phyloP scores from a whole-genome alignment of 2,329 filamentous ascomycete species.

The Colletotrichum sp. region DNA sequence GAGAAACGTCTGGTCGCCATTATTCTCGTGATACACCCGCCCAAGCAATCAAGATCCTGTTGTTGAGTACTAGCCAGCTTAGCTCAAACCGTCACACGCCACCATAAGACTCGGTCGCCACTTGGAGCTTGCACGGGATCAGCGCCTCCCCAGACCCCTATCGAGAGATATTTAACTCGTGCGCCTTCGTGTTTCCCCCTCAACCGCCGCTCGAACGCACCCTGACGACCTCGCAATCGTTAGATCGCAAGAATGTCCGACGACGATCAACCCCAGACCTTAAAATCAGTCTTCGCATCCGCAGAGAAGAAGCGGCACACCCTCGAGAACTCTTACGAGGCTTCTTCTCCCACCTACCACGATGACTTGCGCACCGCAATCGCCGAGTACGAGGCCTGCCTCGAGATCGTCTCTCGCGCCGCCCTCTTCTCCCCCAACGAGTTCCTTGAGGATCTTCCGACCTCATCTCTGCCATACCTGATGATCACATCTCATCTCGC shows the following conservation, averaged over 20 bases:
- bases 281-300: constrained; percentile 53
- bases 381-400: constrained; percentile 74
- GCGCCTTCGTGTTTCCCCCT: background rate
- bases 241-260: constrained; percentile 30
- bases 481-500: constrained; percentile 79
- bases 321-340: constrained; percentile 70
- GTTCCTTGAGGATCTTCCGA: constrained; percentile 82
- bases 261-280: constrained; percentile 51
- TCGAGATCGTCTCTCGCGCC: constrained; percentile 70
- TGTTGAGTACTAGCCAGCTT: background rate
- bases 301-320: constrained; percentile 56
- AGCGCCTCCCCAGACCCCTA: background rate
- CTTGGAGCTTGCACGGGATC: background rate
- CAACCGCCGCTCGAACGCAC: background rate
- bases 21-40: background rate
- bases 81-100: background rate
- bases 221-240: background rate
- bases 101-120: background rate
- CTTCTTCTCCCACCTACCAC: constrained; percentile 67
- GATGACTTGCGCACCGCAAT: constrained; percentile 72
- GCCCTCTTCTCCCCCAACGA: constrained; percentile 94
- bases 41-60: background rate
- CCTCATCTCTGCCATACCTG: constrained; percentile 85
- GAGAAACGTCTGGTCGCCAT: background rate
- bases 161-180: background rate